Evolutionary conservation across 108 stramenopile genomes (phyloP).

Genomic region (Skeletonema grethae): DNA sequence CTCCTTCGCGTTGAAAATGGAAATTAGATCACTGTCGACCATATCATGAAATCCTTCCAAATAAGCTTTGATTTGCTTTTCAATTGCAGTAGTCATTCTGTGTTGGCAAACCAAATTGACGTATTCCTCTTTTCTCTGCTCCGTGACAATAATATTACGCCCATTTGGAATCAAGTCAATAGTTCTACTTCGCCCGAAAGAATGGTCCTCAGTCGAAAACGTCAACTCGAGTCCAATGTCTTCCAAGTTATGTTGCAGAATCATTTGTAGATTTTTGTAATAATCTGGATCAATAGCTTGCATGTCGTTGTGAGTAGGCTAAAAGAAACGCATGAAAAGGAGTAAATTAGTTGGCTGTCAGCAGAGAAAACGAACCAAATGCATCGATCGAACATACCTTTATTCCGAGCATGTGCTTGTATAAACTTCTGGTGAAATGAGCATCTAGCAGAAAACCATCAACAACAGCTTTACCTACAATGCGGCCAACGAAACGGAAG

Average conservation of each 20-base stretch:
- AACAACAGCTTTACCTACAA: slow-evolving; percentile 98
- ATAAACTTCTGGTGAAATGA: slow-evolving; percentile 97
- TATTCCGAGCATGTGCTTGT: slow-evolving; percentile 98
- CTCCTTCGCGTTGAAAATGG: slow-evolving; percentile 95
- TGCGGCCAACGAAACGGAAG: slow-evolving; percentile 96
- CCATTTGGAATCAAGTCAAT: slow-evolving; percentile 94
- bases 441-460: slow-evolving; percentile 97
- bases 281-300: slow-evolving; percentile 98
- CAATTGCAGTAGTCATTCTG: slow-evolving; percentile 95
- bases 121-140: slow-evolving; percentile 92
- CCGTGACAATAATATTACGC: slow-evolving; percentile 90
- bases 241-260: slow-evolving; percentile 90
- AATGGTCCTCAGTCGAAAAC: slow-evolving; percentile 87
- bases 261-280: slow-evolving; percentile 94
- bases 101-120: slow-evolving; percentile 95
- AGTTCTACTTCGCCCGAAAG: slow-evolving; percentile 78
- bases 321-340: not conserved
- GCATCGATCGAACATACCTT: slow-evolving; percentile 36
- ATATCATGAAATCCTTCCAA: slow-evolving; percentile 96
- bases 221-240: slow-evolving; percentile 94
- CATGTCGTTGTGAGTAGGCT: slow-evolving; percentile 94
- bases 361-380: slow-evolving; percentile 1
- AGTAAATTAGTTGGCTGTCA: not conserved
- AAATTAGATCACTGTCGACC: slow-evolving; percentile 90
- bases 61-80: slow-evolving; percentile 94